Base-by-base conservation (phyloP, 805 yeast species). In the Lipomyces anomalus region DNA sequence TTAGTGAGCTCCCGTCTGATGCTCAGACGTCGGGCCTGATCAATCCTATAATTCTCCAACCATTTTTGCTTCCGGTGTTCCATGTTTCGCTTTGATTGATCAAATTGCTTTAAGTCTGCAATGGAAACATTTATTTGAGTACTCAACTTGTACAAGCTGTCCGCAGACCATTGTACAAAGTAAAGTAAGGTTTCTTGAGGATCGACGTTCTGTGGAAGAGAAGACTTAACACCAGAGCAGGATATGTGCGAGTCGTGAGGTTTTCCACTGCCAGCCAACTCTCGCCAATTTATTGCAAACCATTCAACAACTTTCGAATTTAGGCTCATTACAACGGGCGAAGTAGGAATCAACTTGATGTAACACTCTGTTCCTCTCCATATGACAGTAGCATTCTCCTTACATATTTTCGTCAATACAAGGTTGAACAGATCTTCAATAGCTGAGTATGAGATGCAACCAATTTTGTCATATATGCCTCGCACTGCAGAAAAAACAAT, bases 351-450 rank as follows among this genome's bases (percentile, higher is more conserved):
- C 33, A 50, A 32, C 29, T 50, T 50, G 11, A 43, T 22, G 18
- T 42, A 38, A 36, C 55, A 50, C 18, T 50, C 55, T 4, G 44
- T 40, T 5, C 53, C 55, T 11, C 55, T 35, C 55, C 55, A 50
- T 11, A 48, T 35, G 6, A 40, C 44, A 11, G 53, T 38, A 22
- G 52, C 55, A 22, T 48, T 50, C 22, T 16, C 5, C 7, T 17
- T 37, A n/a, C 18, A 21, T 11, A 46, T 4, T 21, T 35, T 36
- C 4, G 38, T 16, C 18, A 40, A 7, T 4, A 48, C 49, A 5
- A 24, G 4, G 4, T 20, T 17, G 18, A 48, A 42, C 22, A 50
- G 35, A 18, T 40, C 35, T 26, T 50, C 55, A 21, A 48, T 41
- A 16, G 55, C 55, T 16, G 16, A 20, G 36, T 50, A 50, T 9